Evolutionary conservation across 129 eudicot species (phyloP).

Genomic region (Arctium minus): DNA sequence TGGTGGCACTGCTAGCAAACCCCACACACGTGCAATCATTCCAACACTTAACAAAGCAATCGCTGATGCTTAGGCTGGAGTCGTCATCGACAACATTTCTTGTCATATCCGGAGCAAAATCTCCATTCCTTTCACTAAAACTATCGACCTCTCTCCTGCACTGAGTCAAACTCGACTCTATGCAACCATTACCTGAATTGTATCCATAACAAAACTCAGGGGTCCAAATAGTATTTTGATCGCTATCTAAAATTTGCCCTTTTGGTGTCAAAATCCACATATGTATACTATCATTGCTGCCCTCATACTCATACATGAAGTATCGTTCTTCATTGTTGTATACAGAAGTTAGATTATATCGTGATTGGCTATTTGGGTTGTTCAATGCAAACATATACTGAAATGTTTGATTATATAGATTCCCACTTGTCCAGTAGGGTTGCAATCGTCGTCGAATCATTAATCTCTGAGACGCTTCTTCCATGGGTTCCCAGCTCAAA

Average conservation of each 20-base stretch:
- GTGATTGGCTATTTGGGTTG: not conserved
- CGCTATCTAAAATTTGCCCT: conserved; percentile 6
- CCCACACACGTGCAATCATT: conserved; percentile 44
- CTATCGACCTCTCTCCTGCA: conserved; percentile 6
- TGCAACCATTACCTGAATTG: conserved; percentile 15
- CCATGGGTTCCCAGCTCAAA: conserved; percentile 3
- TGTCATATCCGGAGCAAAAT: not conserved
- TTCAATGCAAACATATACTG: conserved; percentile 1
- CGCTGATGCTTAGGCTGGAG: conserved; percentile 34
- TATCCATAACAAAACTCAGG: conserved; percentile 23
- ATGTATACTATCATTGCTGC: not conserved
- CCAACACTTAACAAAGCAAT: conserved; percentile 48
- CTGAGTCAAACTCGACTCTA: not conserved
- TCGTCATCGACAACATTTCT: not conserved
- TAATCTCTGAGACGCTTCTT: not conserved
- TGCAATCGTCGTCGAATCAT: not conserved
- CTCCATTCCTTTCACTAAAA: not conserved
- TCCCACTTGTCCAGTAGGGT: conserved; percentile 5
- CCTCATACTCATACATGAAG: conserved; percentile 1
- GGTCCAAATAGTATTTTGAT: not conserved
- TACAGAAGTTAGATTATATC: conserved; percentile 14
- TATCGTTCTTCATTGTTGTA: not conserved
- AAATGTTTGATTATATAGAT: not conserved
- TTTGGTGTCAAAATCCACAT: conserved; percentile 11
- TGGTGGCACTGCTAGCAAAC: not conserved